Conservation (phyloP, 768 basidiomycete genomes). For the Suillus weaverae region DNA sequence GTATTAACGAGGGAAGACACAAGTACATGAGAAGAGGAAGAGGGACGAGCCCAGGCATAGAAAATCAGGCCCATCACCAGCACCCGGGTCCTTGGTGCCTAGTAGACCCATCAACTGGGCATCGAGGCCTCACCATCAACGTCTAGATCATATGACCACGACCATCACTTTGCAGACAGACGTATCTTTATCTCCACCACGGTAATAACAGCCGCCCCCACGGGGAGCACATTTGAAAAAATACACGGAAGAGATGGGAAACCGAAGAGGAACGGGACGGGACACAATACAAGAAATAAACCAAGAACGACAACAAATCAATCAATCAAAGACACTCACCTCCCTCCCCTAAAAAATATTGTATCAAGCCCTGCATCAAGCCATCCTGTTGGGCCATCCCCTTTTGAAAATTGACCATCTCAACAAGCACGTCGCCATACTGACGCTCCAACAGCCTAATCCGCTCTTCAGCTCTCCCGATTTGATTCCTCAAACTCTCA, state of each 20-base stretch:
- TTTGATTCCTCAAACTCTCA: slow-evolving; percentile 29
- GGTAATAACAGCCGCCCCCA: background rate
- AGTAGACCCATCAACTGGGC: background rate
- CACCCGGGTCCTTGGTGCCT: background rate
- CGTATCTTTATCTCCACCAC: background rate
- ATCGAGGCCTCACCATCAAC: background rate
- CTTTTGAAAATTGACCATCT: slow-evolving; percentile 72
- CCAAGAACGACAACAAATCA: slow-evolving; percentile 4
- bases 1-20: slow-evolving; percentile 5
- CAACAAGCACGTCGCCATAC: slow-evolving; percentile 67
- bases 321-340: slow-evolving; percentile 44
- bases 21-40: background rate
- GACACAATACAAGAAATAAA: background rate
- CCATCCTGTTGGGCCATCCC: slow-evolving; percentile 84
- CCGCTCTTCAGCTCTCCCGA: slow-evolving; percentile 45
- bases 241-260: background rate
- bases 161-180: background rate
- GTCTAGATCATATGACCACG: background rate
- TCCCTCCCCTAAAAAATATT: slow-evolving; percentile 77
- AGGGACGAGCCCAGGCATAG: background rate
- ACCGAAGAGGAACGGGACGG: slow-evolving; percentile 7
- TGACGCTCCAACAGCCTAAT: slow-evolving; percentile 59
- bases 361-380: slow-evolving; percentile 77
- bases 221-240: background rate
- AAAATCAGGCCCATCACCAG: background rate